A percentile compares a stretch with the other conserved stretches of the same genome.
These are phyloP conservation scores for Aureobasidium uvarum DNA, from an alignment of 2,329 filamentous ascomycete species.

Conservation along the genomic window DNA sequence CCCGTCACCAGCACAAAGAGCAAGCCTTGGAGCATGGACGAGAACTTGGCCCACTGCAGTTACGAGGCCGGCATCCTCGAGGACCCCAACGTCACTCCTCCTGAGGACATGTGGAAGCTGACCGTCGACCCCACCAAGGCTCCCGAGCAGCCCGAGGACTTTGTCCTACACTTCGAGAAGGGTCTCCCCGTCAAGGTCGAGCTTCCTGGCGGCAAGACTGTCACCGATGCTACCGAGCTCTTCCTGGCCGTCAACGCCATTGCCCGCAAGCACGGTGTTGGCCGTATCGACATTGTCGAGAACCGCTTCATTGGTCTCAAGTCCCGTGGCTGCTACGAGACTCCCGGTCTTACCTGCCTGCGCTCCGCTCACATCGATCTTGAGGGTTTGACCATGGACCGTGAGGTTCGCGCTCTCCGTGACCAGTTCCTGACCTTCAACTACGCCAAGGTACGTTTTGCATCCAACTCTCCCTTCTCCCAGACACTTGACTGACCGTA, in stretches of 20 bases:
- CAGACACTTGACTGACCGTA: neutral
- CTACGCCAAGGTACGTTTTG: slow-evolving; percentile 51
- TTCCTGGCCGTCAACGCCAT: slow-evolving; percentile 72
- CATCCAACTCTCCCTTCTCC: slow-evolving; percentile 36
- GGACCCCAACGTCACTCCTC: slow-evolving; percentile 62
- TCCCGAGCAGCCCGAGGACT: slow-evolving; percentile 67
- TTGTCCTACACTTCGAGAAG: slow-evolving; percentile 70
- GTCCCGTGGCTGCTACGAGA: slow-evolving; percentile 77
- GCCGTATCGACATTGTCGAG: slow-evolving; percentile 80
- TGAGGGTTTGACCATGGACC: slow-evolving; percentile 66
- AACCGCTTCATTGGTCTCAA: slow-evolving; percentile 79
- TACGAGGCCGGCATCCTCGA: slow-evolving; percentile 80
- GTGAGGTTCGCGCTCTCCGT: slow-evolving; percentile 65
- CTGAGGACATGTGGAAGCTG: slow-evolving; percentile 77
- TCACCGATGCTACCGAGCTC: slow-evolving; percentile 68
- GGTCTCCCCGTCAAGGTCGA: slow-evolving; percentile 70
- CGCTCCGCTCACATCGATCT: slow-evolving; percentile 60
- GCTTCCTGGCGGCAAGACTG: slow-evolving; percentile 56
- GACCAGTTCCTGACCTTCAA: slow-evolving; percentile 68
- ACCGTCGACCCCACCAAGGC: slow-evolving; percentile 65
- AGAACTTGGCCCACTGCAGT: slow-evolving; percentile 71
- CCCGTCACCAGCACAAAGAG: slow-evolving; percentile 71
- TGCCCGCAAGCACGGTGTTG: slow-evolving; percentile 69
- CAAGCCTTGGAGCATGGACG: slow-evolving; percentile 67
- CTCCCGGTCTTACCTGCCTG: slow-evolving; percentile 57